These are phyloP conservation scores for Picea abies DNA, from an alignment of 83 land plant species.

Conservation along the genomic window DNA sequence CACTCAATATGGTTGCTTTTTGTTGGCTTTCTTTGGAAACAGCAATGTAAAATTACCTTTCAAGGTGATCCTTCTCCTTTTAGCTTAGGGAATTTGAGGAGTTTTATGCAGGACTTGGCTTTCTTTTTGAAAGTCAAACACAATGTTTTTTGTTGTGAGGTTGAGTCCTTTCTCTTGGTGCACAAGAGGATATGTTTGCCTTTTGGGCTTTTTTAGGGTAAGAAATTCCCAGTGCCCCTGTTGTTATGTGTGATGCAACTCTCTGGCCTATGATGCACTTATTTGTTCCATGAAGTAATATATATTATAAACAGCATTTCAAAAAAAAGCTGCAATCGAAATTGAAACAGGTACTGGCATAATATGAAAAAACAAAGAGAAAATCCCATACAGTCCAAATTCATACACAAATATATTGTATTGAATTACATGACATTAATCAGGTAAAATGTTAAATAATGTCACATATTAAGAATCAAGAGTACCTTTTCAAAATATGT, in stretches of 20 bases:
- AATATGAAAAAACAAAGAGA: background rate
- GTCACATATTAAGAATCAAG: background rate
- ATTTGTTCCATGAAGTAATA: background rate
- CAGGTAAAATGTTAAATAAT: background rate
- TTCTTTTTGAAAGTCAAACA: no score
- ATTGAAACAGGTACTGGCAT: background rate
- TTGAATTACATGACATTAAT: background rate
- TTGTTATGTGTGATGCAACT: no score
- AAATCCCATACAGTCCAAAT: background rate
- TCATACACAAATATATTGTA: background rate
- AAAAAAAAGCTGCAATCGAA: background rate
- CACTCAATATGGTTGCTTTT: no score
- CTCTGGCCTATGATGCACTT: no score
- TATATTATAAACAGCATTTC: background rate
- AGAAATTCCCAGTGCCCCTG: no score
- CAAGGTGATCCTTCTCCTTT: no score
- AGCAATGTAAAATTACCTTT: no score
- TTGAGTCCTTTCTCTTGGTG: no score
- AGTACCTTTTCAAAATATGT: slow-evolving; percentile 87
- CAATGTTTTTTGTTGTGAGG: no score
- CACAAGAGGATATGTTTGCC: background rate
- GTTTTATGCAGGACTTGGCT: no score
- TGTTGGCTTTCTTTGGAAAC: background rate
- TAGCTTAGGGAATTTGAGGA: no score
- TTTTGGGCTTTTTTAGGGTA: no score